These are phyloP conservation scores for Ceriops decandra DNA, from an alignment of 345 rosid species.

Conservation along the genomic window DNA sequence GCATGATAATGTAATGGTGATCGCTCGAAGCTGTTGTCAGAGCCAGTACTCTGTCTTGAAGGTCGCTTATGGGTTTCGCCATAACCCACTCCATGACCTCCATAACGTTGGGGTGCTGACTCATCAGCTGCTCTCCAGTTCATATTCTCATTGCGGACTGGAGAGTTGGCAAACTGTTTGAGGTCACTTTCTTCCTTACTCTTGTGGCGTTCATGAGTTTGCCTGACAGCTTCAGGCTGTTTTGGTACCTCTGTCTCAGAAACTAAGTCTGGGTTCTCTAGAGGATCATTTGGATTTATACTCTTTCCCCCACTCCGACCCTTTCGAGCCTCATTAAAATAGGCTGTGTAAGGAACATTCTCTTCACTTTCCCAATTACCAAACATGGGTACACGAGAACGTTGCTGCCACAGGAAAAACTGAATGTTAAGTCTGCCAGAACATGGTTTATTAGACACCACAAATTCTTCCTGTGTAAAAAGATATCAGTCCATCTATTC, in stretches of 20 bases:
- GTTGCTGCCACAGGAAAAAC: constrained; percentile 44
- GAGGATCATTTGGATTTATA: constrained; percentile 71
- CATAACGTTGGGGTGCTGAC: constrained; percentile 38
- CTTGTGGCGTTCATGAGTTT: constrained; percentile 31
- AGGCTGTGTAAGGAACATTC: constrained; percentile 81
- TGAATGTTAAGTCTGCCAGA: constrained; percentile 16
- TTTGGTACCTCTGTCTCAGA: constrained; percentile 41
- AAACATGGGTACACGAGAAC: constrained; percentile 71
- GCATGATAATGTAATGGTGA: constrained; percentile 62
- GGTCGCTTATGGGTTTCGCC: constrained; percentile 45
- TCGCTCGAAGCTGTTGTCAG: constrained; percentile 58
- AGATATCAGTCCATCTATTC: not conserved
- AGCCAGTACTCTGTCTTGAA: constrained; percentile 38
- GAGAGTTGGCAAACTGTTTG: constrained; percentile 40
- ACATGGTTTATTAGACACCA: constrained; percentile 1
- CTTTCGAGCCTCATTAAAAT: constrained; percentile 77
- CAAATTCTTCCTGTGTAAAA: not conserved
- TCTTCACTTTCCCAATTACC: constrained; percentile 88
- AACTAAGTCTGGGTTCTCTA: constrained; percentile 48
- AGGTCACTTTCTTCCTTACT: constrained; percentile 46
- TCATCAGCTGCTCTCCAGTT: constrained; percentile 33
- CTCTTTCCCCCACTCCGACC: constrained; percentile 54
- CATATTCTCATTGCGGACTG: constrained; percentile 38
- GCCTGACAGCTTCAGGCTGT: constrained; percentile 35
- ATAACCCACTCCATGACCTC: constrained; percentile 43